Percentiles rank a stretch among this genome's conserved stretches.
Conservation (phyloP, 179 eudicot genomes). For the Gypsophila paniculata region DNA sequence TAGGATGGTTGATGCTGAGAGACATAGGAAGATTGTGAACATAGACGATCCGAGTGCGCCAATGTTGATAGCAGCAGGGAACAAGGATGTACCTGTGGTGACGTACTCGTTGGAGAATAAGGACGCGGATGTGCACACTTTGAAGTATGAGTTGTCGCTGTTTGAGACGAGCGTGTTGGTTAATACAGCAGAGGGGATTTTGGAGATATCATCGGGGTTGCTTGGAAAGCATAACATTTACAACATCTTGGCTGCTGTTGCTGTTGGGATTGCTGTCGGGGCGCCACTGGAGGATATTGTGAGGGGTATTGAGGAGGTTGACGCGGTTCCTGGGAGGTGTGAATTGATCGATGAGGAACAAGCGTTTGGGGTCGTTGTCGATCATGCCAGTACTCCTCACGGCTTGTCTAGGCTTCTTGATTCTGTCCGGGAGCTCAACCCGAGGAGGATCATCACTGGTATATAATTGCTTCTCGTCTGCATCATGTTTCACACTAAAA, state of each 20-base stretch:
- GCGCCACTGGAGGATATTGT: constrained; percentile 96
- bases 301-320: constrained; percentile 96
- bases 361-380: constrained; percentile 93
- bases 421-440: constrained; percentile 72
- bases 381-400: constrained; percentile 79
- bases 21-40: constrained; percentile 86
- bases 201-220: constrained; percentile 96
- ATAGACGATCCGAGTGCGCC: constrained; percentile 80
- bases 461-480: constrained; percentile 15
- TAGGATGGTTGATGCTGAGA: constrained; percentile 86
- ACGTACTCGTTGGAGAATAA: constrained; percentile 84
- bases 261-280: constrained; percentile 94
- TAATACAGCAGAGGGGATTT: constrained; percentile 76
- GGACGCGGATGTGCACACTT: constrained; percentile 76
- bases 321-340: constrained; percentile 94
- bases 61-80: constrained; percentile 69
- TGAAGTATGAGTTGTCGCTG: constrained; percentile 79
- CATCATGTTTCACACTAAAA: too few relatives aligned
- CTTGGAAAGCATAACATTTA: constrained; percentile 85
- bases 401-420: constrained; percentile 85
- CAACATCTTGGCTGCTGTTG: constrained; percentile 88
- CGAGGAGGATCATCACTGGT: constrained; percentile 90
- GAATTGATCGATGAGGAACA: constrained; percentile 98
- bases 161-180: constrained; percentile 96
- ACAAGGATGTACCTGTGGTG: constrained; percentile 77